A percentile compares a stretch with the other conserved stretches of the same genome.
Evolutionary conservation across 805 yeast species (phyloP).

Genomic region (Metschnikowia kofuensis): DNA sequence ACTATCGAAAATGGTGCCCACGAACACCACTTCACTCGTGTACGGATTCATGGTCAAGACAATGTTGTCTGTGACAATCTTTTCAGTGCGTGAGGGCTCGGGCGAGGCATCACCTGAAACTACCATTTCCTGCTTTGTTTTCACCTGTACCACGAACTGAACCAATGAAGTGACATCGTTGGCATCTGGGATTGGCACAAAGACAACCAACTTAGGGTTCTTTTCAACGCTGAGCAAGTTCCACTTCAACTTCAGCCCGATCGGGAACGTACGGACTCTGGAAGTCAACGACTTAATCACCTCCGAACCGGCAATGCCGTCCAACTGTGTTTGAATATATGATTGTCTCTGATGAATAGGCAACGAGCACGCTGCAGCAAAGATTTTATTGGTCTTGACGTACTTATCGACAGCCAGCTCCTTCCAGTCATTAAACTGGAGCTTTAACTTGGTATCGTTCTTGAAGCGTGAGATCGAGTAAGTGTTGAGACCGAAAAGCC

Average conservation of each 20-base stretch:
- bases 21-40: slow-evolving; percentile 36
- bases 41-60: slow-evolving; percentile 40
- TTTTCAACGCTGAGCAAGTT: slow-evolving; percentile 65
- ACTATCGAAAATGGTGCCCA: slow-evolving; percentile 39
- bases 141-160: slow-evolving; percentile 38
- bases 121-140: slow-evolving; percentile 36
- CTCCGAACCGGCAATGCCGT: slow-evolving; percentile 33
- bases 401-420: slow-evolving; percentile 77
- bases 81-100: slow-evolving; percentile 23
- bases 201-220: slow-evolving; percentile 68
- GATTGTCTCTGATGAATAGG: slow-evolving; percentile 32
- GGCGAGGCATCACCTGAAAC: slow-evolving; percentile 21
- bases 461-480: slow-evolving; percentile 47
- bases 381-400: slow-evolving; percentile 76
- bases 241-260: slow-evolving; percentile 65
- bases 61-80: slow-evolving; percentile 34
- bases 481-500: slow-evolving; percentile 65
- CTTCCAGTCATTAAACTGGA: slow-evolving; percentile 77
- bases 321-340: slow-evolving; percentile 42
- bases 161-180: slow-evolving; percentile 36
- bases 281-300: slow-evolving; percentile 30
- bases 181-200: slow-evolving; percentile 60
- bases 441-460: slow-evolving; percentile 39
- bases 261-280: slow-evolving; percentile 48
- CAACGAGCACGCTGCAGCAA: slow-evolving; percentile 52